A percentile compares a stretch with the other conserved stretches of the same genome.
These are phyloP conservation scores for Scenedesmus sp. DNA, from an alignment of 163 green algal species.

Conservation along the genomic window DNA sequence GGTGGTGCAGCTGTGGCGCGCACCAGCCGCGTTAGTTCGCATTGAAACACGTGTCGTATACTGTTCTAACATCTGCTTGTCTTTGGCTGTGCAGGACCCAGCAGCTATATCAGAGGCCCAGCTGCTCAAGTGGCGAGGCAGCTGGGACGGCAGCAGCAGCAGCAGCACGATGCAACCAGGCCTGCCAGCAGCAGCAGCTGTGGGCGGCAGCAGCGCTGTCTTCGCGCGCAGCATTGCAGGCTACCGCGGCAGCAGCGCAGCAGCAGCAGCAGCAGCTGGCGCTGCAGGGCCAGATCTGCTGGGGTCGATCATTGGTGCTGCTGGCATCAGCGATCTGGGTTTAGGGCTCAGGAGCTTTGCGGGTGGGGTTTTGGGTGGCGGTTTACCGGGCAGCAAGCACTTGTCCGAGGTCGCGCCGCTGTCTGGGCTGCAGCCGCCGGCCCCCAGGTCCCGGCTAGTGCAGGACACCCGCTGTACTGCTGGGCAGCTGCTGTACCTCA, in stretches of 20 bases:
- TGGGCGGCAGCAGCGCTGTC: not conserved
- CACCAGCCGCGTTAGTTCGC: not conserved
- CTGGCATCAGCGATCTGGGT: not conserved
- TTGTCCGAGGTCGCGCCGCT: constrained; percentile 34
- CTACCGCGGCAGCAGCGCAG: not conserved
- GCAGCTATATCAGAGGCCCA: constrained; percentile 17
- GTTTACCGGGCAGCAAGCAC: constrained; percentile 8
- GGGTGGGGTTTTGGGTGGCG: not conserved
- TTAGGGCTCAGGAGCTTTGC: not conserved
- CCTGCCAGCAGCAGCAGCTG: constrained; percentile 4
- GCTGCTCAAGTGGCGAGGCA: constrained; percentile 36
- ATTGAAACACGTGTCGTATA: not conserved
- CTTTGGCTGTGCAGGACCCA: constrained; percentile 16
- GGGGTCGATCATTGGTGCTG: not conserved
- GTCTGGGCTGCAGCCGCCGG: constrained; percentile 46
- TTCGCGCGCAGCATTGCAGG: not conserved
- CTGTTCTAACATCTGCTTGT: not conserved
- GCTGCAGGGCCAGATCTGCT: not conserved
- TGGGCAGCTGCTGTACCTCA: constrained; percentile 38
- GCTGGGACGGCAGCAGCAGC: constrained; percentile 29
- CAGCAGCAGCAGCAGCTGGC: not conserved
- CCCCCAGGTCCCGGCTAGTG: constrained; percentile 31
- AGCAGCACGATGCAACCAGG: not conserved
- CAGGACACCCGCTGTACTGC: not conserved
- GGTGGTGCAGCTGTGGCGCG: not conserved